A percentile compares a stretch with the other conserved stretches of the same genome.
These are phyloP conservation scores for Farysia itapuensis DNA, from an alignment of 1,284 basidiomycete genomes.

Conservation along the genomic window DNA sequence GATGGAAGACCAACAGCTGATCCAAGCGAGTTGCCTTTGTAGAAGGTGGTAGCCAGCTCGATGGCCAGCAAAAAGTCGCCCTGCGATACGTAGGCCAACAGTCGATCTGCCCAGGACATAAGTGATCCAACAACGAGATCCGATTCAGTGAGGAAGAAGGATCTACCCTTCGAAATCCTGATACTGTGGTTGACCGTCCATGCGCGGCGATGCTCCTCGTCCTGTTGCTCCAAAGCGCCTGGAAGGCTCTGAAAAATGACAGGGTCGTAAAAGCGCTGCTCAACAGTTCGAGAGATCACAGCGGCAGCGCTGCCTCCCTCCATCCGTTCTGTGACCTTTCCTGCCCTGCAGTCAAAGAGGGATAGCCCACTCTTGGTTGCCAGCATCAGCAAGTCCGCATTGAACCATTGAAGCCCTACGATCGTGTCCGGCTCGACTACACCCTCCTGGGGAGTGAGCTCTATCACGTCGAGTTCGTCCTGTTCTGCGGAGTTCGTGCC, in stretches of 20 bases:
- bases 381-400: slow-evolving; percentile 50
- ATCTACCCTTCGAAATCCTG: slow-evolving; percentile 80
- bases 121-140: slow-evolving; percentile 81
- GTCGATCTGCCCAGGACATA: slow-evolving; percentile 91
- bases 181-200: slow-evolving; percentile 65
- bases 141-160: slow-evolving; percentile 71
- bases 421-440: slow-evolving; percentile 57
- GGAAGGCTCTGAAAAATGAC: slow-evolving; percentile 16
- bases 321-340: slow-evolving; percentile 42
- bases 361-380: slow-evolving; percentile 21
- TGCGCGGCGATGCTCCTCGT: slow-evolving; percentile 5
- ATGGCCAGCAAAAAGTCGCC: slow-evolving; percentile 91
- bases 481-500: slow-evolving; percentile 1
- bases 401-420: slow-evolving; percentile 63
- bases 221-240: slow-evolving; percentile 9
- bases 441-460: slow-evolving; percentile 22
- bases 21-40: slow-evolving; percentile 77
- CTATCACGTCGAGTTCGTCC: slow-evolving; percentile 29
- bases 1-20: slow-evolving; percentile 85
- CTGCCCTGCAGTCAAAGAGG: slow-evolving; percentile 42
- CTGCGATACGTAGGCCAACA: slow-evolving; percentile 77
- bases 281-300: slow-evolving; percentile 15
- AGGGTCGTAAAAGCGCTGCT: slow-evolving; percentile 28
- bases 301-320: slow-evolving; percentile 60
- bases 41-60: slow-evolving; percentile 79